These are phyloP conservation scores for Fusarium nurragi DNA, from an alignment of 2,329 filamentous ascomycete genomes.

Conservation along the genomic window DNA sequence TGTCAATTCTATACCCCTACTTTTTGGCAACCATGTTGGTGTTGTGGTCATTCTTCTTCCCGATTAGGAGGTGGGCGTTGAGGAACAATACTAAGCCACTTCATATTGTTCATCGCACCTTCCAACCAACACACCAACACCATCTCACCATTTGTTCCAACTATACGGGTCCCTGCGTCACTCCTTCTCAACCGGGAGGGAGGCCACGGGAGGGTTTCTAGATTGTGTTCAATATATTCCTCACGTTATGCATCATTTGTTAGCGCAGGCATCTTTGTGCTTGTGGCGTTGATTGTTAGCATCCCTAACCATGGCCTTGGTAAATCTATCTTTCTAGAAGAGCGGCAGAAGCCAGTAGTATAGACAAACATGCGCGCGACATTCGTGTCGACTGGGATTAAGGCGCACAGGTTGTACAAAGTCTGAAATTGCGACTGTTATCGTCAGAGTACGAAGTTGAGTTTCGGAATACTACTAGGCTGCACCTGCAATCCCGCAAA, in stretches of 20 bases:
- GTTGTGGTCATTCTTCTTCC: constrained; percentile 15
- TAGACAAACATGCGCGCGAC: background rate
- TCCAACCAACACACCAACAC: constrained; percentile 21
- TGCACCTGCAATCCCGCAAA: background rate
- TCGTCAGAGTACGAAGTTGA: background rate
- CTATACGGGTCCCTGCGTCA: background rate
- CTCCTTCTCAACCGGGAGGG: background rate
- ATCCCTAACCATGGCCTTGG: background rate
- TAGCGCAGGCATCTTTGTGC: background rate
- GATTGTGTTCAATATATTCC: background rate
- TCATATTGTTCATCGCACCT: constrained; percentile 40
- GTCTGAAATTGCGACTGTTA: background rate
- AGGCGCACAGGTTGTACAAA: background rate
- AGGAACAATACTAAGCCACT: constrained; percentile 42
- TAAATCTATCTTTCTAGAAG: constrained; percentile 21
- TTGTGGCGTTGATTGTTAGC: constrained; percentile 2
- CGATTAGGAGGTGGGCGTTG: constrained; percentile 12
- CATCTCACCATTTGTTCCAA: constrained; percentile 7
- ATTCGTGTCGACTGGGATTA: background rate
- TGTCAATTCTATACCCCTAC: background rate
- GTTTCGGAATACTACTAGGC: background rate
- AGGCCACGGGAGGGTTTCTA: background rate
- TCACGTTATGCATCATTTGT: background rate
- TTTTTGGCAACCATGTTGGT: background rate
- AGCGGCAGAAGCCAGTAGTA: constrained; percentile 14